Evolutionary conservation across 768 basidiomycete species (phyloP), one percentile per base, ranked within the genome.

Genomic region (Lentinula guzmanii): DNA sequence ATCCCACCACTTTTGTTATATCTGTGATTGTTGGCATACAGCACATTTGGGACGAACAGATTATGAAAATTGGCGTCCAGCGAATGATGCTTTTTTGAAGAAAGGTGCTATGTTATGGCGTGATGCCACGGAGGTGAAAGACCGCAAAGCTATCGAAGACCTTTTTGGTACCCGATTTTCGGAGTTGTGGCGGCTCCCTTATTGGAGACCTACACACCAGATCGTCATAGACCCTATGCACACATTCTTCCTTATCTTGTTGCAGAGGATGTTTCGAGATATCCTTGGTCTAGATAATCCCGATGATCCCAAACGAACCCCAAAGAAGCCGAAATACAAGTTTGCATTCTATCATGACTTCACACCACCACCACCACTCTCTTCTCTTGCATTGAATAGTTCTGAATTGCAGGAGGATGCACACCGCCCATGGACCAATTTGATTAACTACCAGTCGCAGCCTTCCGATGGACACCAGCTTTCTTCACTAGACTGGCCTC

Each of bases 191-290:
- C 59, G 70, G 0, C 67, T 79, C 0, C 65, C 67, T 1, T 78
- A 78, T 61, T 79, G 74, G 74, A 67, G 77, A 54, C 73, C 73
- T 1, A 65, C 68, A 13, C 60, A 59, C 0, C 72, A 67, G 62
- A 61, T 69, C 8, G 67, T 74, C 10, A 62, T 78, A 42, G 76
- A 78, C 61, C 55, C 65, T 2, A 77, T 77, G 76, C 77, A 78
- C 58, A 70, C 24, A 7, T n/a, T 28, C n/a, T 54, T 24, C 34
- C 33, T 54, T 9, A 54, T 24, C 24, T 10, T 35, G 10, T 11
- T 28, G 24, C 52, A 54, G 52, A 24, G 34, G 10, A 21, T 24
- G 10, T 54, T 54, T 54, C 52, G 52, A 7, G 34, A 54, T 31
- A 33, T 33, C 9, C 52, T 54, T 9, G 33, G 24, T n/a, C 34